Evolutionary conservation across 1,284 basidiomycete genomes (phyloP).

Genomic region (Fomitopsis schrenkii): DNA sequence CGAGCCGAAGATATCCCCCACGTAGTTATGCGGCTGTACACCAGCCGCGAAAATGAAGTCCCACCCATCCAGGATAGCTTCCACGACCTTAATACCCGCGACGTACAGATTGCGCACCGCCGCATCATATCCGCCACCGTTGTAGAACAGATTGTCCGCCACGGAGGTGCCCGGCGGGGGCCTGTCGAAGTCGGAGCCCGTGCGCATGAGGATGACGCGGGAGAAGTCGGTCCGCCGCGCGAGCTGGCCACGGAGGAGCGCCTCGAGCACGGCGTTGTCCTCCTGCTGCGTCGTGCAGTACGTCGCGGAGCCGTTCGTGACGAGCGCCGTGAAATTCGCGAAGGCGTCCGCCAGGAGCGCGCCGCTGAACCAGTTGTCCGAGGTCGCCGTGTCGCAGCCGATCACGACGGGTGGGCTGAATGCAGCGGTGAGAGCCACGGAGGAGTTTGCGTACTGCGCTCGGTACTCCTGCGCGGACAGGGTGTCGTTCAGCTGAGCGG

Average conservation of each 20-base stretch:
- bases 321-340: constrained; percentile 36
- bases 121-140: constrained; percentile 17
- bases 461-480: constrained; percentile 30
- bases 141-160: constrained; percentile 19
- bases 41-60: constrained; percentile 22
- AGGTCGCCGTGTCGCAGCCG: constrained; percentile 37
- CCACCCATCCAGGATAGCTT: constrained; percentile 28
- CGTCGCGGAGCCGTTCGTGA: constrained; percentile 34
- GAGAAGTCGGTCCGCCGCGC: constrained; percentile 38
- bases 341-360: constrained; percentile 34
- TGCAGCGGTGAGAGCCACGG: constrained; percentile 16
- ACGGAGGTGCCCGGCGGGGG: constrained; percentile 26
- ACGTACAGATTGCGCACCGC: constrained; percentile 26
- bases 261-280: constrained; percentile 44
- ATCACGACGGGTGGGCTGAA: constrained; percentile 32
- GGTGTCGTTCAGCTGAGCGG: constrained; percentile 36
- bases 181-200: constrained; percentile 42
- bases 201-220: constrained; percentile 41
- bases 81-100: constrained; percentile 27
- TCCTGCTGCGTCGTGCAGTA: constrained; percentile 46
- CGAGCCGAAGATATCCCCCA: constrained; percentile 24
- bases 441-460: constrained; percentile 24
- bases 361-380: constrained; percentile 42
- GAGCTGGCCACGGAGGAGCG: constrained; percentile 36
- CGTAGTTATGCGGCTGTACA: constrained; percentile 25